Percentiles rank a stretch among this genome's conserved stretches.
phyloP scores from a whole-genome alignment of 2,329 filamentous ascomycete genomes.

The Ceratocystiopsis sp. region DNA sequence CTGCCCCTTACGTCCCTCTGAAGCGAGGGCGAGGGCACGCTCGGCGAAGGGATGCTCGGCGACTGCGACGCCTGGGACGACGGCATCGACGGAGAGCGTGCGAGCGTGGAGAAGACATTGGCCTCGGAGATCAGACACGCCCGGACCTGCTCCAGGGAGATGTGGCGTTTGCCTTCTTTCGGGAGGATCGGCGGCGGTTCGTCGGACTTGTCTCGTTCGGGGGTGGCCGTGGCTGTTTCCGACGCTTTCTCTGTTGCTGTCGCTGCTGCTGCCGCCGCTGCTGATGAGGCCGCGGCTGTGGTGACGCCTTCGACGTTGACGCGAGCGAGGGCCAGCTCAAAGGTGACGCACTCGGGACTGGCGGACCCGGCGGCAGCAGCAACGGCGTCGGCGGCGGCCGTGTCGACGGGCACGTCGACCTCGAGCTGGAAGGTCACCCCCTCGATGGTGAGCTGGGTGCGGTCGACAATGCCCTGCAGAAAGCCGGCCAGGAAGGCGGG shows the following conservation, averaged over 20 bases:
- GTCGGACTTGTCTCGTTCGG: too few species aligned
- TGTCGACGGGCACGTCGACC: conserved; percentile 35
- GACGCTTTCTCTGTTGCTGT: not conserved
- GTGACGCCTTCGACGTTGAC: conserved; percentile 53
- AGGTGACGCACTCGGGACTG: conserved; percentile 36
- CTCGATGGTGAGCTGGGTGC: conserved; percentile 48
- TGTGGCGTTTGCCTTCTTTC: conserved; percentile 47
- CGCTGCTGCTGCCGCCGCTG: conserved; percentile 2
- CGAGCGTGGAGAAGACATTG: conserved; percentile 44
- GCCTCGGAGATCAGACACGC: conserved; percentile 52
- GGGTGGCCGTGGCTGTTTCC: not conserved
- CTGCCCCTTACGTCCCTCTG: not conserved
- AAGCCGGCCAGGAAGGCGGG: conserved; percentile 56
- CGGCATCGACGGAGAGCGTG: conserved; percentile 38
- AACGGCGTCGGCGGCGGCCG: conserved; percentile 4
- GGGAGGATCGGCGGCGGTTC: conserved; percentile 19
- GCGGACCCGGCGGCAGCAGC: conserved; percentile 14
- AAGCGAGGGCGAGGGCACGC: not conserved
- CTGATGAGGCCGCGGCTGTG: conserved; percentile 7
- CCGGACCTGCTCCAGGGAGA: conserved; percentile 45
- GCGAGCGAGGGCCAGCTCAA: conserved; percentile 47
- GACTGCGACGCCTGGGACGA: conserved; percentile 38
- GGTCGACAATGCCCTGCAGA: conserved; percentile 56
- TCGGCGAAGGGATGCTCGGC: conserved; percentile 5
- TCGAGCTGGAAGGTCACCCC: conserved; percentile 51